A percentile compares a stretch with the other conserved stretches of the same genome.
phyloP scores from a whole-genome alignment of 2,329 filamentous ascomycete genomes.

The Lachnum nothofagi region DNA sequence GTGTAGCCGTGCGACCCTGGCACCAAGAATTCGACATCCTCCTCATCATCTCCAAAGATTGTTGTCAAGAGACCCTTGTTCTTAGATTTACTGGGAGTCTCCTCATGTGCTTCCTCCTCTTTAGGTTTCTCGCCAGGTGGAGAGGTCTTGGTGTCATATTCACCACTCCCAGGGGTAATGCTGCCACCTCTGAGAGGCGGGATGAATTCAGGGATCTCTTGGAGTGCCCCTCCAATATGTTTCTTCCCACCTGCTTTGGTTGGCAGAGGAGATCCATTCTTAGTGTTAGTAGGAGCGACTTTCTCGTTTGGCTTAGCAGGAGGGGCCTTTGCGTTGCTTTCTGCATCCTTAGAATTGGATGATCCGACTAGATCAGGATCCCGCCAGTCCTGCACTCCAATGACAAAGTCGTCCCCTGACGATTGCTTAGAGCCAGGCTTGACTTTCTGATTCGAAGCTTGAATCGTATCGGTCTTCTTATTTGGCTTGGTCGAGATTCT shows the following conservation, averaged over 20 bases:
- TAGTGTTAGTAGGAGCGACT: conserved; percentile 24
- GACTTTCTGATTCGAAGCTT: conserved; percentile 25
- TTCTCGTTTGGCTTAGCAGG: conserved; percentile 27
- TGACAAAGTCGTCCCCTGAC: conserved; percentile 63
- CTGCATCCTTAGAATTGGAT: conserved; percentile 24
- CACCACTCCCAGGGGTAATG: conserved; percentile 67
- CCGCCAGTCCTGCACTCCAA: conserved; percentile 83
- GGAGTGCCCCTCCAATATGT: conserved; percentile 25
- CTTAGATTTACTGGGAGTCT: conserved; percentile 24
- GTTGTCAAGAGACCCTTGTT: conserved; percentile 45
- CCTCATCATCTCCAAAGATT: conserved; percentile 44
- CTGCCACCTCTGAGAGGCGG: conserved; percentile 54
- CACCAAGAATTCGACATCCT: conserved; percentile 32
- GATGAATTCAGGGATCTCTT: conserved; percentile 31
- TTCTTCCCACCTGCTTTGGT: conserved; percentile 26
- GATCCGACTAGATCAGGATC: conserved; percentile 65
- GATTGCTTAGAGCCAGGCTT: conserved; percentile 18
- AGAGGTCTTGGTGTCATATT: conserved; percentile 46
- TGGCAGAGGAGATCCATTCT: conserved; percentile 14
- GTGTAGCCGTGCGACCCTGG: conserved; percentile 5
- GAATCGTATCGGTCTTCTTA: conserved; percentile 33
- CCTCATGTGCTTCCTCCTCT: conserved; percentile 22
- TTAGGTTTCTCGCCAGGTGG: conserved; percentile 25
- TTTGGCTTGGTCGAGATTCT: conserved; percentile 41
- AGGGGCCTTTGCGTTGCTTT: conserved; percentile 28